Evolutionary conservation across 2,329 filamentous ascomycete species (phyloP).

Genomic region (Alternaria brassicicola): DNA sequence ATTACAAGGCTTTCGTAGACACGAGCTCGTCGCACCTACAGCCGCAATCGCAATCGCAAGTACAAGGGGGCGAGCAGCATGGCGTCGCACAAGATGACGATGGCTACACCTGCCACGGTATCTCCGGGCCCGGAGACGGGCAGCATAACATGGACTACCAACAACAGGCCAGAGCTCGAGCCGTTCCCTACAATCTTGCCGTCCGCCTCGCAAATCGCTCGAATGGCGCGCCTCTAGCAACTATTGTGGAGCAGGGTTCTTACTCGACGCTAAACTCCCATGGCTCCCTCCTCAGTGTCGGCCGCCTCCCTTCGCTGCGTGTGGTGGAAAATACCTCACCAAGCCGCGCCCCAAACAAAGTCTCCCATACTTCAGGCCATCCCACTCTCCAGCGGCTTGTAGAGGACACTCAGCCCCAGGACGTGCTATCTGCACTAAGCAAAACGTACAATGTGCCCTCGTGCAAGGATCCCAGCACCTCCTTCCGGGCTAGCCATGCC

Average conservation of each 20-base stretch:
- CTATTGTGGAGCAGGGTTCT: conserved; percentile 53
- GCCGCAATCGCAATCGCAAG: neutral
- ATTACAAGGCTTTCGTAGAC: conserved; percentile 26
- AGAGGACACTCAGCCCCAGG: conserved; percentile 22
- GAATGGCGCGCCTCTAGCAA: conserved; percentile 50
- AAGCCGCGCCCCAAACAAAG: conserved; percentile 11
- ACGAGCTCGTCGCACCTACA: conserved; percentile 6
- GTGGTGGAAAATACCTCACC: conserved; percentile 24
- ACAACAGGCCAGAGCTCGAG: conserved; percentile 25
- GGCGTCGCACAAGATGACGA: conserved; percentile 12
- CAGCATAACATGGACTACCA: conserved; percentile 14
- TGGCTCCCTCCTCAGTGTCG: conserved; percentile 33
- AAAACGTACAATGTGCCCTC: conserved; percentile 1
- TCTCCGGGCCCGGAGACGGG: conserved; percentile 3
- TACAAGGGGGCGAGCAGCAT: conserved; percentile 6
- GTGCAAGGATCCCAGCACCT: conserved; percentile 5
- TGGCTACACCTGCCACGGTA: conserved; percentile 19
- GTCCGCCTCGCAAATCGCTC: conserved; percentile 36
- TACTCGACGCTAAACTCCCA: conserved; percentile 49
- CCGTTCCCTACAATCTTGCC: conserved; percentile 32
- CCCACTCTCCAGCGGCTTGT: conserved; percentile 23
- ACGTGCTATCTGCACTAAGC: neutral
- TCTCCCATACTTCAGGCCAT: conserved; percentile 28
- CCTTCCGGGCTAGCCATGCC: conserved; percentile 9
- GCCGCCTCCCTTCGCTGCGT: conserved; percentile 25